Percentiles rank a stretch among this genome's conserved stretches.
Conservation (phyloP, 1,139 yeast genomes). For the Nakaseomyces uthaithaninus region DNA sequence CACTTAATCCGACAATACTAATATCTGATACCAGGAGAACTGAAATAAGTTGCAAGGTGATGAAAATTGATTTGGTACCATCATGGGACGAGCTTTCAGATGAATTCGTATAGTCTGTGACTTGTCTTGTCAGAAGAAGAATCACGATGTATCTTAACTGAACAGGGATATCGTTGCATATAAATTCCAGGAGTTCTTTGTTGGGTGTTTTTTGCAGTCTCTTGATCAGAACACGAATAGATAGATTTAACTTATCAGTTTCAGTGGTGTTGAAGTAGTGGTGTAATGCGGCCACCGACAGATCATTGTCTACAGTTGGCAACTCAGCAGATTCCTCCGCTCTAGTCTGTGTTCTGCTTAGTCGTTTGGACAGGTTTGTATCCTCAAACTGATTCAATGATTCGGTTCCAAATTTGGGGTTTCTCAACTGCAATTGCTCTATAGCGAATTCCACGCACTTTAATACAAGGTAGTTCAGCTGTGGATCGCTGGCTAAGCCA, state of each 20-base stretch:
- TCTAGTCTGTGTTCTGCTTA: constrained; percentile 29
- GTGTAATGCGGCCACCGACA: constrained; percentile 39
- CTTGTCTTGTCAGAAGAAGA: constrained; percentile 35
- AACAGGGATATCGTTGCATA: constrained; percentile 79
- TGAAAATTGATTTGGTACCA: constrained; percentile 36
- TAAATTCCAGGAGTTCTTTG: constrained; percentile 46
- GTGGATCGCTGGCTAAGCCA: constrained; percentile 26
- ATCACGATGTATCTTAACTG: constrained; percentile 72
- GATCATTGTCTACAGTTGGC: constrained; percentile 25
- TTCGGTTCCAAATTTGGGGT: constrained; percentile 20
- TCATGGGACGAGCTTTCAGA: constrained; percentile 7
- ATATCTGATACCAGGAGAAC: constrained; percentile 70
- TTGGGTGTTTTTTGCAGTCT: constrained; percentile 33
- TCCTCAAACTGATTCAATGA: constrained; percentile 12
- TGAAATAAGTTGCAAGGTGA: constrained; percentile 48
- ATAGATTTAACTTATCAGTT: constrained; percentile 41
- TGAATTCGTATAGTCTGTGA: constrained; percentile 21
- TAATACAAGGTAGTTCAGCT: constrained; percentile 23
- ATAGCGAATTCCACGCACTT: constrained; percentile 24
- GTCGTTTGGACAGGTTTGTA: constrained; percentile 16
- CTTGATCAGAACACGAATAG: constrained; percentile 40
- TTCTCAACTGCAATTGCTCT: constrained; percentile 22
- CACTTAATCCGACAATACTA: constrained; percentile 81
- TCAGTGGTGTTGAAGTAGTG: constrained; percentile 45
- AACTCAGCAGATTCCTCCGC: constrained; percentile 21